Evolutionary conservation across 2,329 filamentous ascomycete species (phyloP).

Genomic region (Aspergillus pseudoviridinutans): DNA sequence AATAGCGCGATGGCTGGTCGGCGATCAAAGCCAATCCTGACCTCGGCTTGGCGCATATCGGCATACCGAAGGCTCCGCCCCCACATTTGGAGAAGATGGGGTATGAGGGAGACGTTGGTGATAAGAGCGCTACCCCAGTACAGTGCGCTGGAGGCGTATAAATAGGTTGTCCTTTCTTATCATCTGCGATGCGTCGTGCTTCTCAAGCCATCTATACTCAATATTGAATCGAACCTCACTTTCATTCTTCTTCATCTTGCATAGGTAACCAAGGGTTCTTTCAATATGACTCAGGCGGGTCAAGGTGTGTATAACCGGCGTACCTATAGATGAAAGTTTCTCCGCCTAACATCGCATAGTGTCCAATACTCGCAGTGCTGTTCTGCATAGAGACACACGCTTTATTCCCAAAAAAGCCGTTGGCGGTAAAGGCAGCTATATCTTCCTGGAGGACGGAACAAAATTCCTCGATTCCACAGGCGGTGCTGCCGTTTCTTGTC

Average conservation of each 20-base stretch:
- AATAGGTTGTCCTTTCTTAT: background rate
- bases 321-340: background rate
- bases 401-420: constrained; percentile 45
- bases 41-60: constrained; percentile 25
- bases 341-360: constrained; percentile 1
- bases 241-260: background rate
- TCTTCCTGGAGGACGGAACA: constrained; percentile 53
- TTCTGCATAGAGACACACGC: constrained; percentile 52
- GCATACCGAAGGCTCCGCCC: constrained; percentile 26
- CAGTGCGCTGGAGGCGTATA: background rate
- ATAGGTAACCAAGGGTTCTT: background rate
- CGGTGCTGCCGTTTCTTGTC: constrained; percentile 67
- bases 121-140: background rate
- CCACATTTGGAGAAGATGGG: constrained; percentile 13
- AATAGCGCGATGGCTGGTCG: constrained; percentile 5
- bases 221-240: background rate
- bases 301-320: background rate
- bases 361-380: constrained; percentile 20
- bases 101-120: background rate
- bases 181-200: background rate
- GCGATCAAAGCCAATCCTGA: constrained; percentile 20
- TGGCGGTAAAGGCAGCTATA: constrained; percentile 48
- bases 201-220: background rate
- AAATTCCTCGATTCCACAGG: constrained; percentile 68
- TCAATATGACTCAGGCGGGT: constrained; percentile 1